These are phyloP conservation scores for Plasmodium coatneyi DNA, from an alignment of 169 alveolate species.

Conservation along the genomic window DNA sequence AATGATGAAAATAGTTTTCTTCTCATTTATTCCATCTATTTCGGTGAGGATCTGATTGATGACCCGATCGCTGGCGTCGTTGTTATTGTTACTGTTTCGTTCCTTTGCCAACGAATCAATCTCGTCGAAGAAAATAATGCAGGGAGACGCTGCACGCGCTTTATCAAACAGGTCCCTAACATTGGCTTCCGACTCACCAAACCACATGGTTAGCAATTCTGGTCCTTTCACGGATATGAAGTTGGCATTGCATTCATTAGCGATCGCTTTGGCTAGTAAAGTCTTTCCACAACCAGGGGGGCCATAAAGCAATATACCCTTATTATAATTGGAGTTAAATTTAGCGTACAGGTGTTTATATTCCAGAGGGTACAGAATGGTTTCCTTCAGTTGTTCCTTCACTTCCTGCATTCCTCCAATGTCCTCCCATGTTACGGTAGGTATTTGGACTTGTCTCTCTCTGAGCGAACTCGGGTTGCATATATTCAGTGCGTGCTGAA, in stretches of 20 bases:
- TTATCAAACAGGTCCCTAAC: conserved; percentile 86
- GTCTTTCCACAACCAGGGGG: conserved; percentile 98
- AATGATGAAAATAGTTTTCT: conserved; percentile 93
- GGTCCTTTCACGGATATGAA: conserved; percentile 91
- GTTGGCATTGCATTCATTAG: conserved; percentile 92
- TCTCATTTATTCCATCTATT: conserved; percentile 94
- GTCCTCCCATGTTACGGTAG: conserved; percentile 95
- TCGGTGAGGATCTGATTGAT: conserved; percentile 95
- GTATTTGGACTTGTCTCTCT: conserved; percentile 94
- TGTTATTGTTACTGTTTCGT: conserved; percentile 91
- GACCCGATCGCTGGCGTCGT: conserved; percentile 96
- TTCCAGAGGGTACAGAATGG: conserved; percentile 87
- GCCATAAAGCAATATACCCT: conserved; percentile 92
- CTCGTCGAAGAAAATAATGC: conserved; percentile 97
- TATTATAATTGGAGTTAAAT: conserved; percentile 85
- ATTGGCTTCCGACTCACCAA: conserved; percentile 88
- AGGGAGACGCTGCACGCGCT: conserved; percentile 92
- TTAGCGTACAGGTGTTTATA: conserved; percentile 86
- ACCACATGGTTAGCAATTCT: conserved; percentile 87
- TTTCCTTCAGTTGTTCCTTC: conserved; percentile 88
- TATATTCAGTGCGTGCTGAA: conserved; percentile 89
- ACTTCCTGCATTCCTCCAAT: conserved; percentile 93
- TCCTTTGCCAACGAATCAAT: conserved; percentile 96
- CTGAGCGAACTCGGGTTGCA: conserved; percentile 93
- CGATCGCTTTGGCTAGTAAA: conserved; percentile 92